Evolutionary conservation across 2,329 filamentous ascomycete species (phyloP).

Genomic region (Claviceps sp.): DNA sequence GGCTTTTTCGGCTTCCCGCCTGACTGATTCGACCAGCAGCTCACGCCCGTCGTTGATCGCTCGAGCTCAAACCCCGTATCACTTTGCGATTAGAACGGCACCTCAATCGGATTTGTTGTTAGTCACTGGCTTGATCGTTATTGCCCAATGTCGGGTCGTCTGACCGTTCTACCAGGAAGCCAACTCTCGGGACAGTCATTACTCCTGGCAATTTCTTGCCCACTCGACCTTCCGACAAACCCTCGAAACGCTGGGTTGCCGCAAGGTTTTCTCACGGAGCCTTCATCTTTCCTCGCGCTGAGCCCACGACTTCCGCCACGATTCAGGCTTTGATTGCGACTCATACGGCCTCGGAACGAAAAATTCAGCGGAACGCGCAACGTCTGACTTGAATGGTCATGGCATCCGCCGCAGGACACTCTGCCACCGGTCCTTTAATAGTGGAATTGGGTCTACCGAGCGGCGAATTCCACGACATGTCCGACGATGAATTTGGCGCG

Average conservation of each 20-base stretch:
- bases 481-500: conserved; percentile 23
- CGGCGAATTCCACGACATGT: conserved; percentile 24
- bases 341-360: neutral
- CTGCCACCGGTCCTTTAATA: conserved; percentile 25
- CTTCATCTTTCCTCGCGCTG: neutral
- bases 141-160: conserved; percentile 3
- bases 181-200: neutral
- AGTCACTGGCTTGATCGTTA: neutral
- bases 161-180: neutral
- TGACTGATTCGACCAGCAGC: neutral
- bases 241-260: neutral
- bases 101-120: neutral
- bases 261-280: neutral
- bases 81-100: neutral
- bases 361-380: conserved; percentile 10
- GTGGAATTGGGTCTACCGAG: conserved; percentile 23
- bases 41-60: neutral
- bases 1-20: neutral
- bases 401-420: conserved; percentile 19
- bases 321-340: neutral
- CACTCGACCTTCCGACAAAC: neutral
- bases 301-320: neutral
- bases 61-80: neutral
- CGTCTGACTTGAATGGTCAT: conserved; percentile 18
- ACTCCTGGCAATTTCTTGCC: neutral